Evolutionary conservation across 805 yeast species (phyloP).

Genomic region (Yarrowia keelungensis): DNA sequence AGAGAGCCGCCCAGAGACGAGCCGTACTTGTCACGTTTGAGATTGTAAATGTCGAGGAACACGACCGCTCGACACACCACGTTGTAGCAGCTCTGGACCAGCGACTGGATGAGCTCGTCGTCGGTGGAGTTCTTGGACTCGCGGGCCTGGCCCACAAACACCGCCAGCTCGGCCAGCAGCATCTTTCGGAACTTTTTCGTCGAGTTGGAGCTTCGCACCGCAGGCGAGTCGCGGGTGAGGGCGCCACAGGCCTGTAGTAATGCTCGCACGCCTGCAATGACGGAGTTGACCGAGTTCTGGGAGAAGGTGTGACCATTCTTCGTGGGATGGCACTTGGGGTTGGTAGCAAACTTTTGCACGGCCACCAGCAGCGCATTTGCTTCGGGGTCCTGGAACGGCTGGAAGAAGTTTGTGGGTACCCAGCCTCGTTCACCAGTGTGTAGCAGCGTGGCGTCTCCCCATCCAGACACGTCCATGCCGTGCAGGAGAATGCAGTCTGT

Average conservation of each 20-base stretch:
- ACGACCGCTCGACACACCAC: conserved; percentile 49
- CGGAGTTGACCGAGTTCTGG: conserved; percentile 51
- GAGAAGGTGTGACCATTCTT: conserved; percentile 45
- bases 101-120: conserved; percentile 47
- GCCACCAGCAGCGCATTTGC: conserved; percentile 52
- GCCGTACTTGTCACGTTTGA: conserved; percentile 37
- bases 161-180: conserved; percentile 52
- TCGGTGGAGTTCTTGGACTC: conserved; percentile 48
- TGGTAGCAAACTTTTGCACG: conserved; percentile 48
- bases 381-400: conserved; percentile 50
- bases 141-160: conserved; percentile 51
- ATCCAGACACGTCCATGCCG: conserved; percentile 53
- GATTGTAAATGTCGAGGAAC: conserved; percentile 46
- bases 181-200: conserved; percentile 50
- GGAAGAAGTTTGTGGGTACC: conserved; percentile 54
- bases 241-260: conserved; percentile 50
- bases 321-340: conserved; percentile 47
- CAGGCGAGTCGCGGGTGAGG: conserved; percentile 49
- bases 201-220: conserved; percentile 47
- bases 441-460: conserved; percentile 55
- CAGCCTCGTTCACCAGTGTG: conserved; percentile 52
- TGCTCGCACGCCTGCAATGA: conserved; percentile 52
- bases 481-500: conserved; percentile 52
- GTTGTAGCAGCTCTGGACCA: conserved; percentile 48
- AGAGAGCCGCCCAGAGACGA: not conserved